Base-by-base conservation (phyloP, 768 basidiomycete species). In the Podaxis sp. region DNA sequence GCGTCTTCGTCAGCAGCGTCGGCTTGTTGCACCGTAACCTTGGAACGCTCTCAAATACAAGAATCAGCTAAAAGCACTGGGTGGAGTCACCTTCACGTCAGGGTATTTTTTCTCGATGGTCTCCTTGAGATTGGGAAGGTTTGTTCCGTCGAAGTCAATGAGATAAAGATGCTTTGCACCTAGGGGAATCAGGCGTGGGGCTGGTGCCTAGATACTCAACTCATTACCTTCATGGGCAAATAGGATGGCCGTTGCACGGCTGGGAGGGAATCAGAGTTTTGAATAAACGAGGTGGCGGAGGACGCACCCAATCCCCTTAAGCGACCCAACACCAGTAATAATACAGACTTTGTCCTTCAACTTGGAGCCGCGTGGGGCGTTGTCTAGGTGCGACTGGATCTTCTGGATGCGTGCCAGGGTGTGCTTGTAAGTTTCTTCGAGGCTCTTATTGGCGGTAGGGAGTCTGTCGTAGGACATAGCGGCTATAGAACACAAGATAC, bases 231-330 rank as follows among this genome's bases (percentile, higher is more conserved):
- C 88, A 70, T 91, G 89, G 17, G 92, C 93, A 69, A 87, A 93
- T 26, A 85, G 80, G 48, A 92, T 69, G 17, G 91, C 84, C 5
- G 88, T 71, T 13, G 91, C 90, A 63, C 90, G 88, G 50, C 91
- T 93, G 62, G 56, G 37, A 57, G 49, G 40, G 51, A 58, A 61
- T 7, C 48, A 56, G 17, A 3, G 26, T 10, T 50, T 15, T 40
- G n/a, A 7, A n/a, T 33, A 12, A 22, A 20, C 38, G 26, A 54
- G 22, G 37, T 52, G 56, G 30, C 55, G 55, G 30, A 60, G 22
- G 22, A 64, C 84, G 66, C 75, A 95, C 89, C 95, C 95, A 64
- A 97, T 97, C 17, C 95, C 95, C 71, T 89, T 88, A 66, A 90
- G 71, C 20, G 93, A 95, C 33, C 91, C 90, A 33, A 89, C 93